Conservation (phyloP, 805 yeast genomes). For the Candida boleticola region DNA sequence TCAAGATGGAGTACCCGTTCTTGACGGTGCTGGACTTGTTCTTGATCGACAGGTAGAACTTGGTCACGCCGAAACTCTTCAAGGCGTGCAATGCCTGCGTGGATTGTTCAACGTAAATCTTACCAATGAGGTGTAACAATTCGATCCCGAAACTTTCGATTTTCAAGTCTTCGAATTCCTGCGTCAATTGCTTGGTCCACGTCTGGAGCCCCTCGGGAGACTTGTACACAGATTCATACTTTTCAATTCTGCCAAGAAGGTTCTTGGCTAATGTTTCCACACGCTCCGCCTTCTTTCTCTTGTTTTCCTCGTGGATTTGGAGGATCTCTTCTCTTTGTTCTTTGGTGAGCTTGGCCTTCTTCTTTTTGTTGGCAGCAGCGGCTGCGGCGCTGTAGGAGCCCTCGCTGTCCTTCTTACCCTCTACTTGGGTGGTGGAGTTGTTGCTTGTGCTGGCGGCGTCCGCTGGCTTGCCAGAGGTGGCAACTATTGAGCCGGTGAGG, state of each 20-base stretch:
- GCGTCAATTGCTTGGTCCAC: constrained; percentile 49
- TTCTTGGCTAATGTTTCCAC: constrained; percentile 50
- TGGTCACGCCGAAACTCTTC: constrained; percentile 83
- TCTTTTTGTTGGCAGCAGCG: constrained; percentile 24
- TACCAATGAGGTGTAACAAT: constrained; percentile 78
- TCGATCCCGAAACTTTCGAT: constrained; percentile 95
- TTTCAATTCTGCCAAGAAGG: constrained; percentile 48
- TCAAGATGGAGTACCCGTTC: constrained; percentile 77
- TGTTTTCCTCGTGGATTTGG: constrained; percentile 53
- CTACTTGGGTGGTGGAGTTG: constrained; percentile 28
- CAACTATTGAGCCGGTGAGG: not conserved
- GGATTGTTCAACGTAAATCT: constrained; percentile 73
- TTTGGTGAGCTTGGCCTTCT: constrained; percentile 28
- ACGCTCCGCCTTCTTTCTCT: constrained; percentile 47
- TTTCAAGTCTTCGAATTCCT: constrained; percentile 77
- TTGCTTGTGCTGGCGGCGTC: constrained; percentile 16
- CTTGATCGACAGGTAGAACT: constrained; percentile 75
- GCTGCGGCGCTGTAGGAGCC: constrained; percentile 16
- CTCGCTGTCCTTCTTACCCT: constrained; percentile 7
- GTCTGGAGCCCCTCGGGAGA: constrained; percentile 59
- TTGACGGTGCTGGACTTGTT: constrained; percentile 82
- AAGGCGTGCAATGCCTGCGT: constrained; percentile 69
- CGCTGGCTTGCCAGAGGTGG: constrained; percentile 8
- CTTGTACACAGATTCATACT: constrained; percentile 56
- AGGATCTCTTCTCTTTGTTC: constrained; percentile 48